Evolutionary conservation across 2,329 filamentous ascomycete genomes (phyloP).

Genomic region (Colletotrichum agaves): DNA sequence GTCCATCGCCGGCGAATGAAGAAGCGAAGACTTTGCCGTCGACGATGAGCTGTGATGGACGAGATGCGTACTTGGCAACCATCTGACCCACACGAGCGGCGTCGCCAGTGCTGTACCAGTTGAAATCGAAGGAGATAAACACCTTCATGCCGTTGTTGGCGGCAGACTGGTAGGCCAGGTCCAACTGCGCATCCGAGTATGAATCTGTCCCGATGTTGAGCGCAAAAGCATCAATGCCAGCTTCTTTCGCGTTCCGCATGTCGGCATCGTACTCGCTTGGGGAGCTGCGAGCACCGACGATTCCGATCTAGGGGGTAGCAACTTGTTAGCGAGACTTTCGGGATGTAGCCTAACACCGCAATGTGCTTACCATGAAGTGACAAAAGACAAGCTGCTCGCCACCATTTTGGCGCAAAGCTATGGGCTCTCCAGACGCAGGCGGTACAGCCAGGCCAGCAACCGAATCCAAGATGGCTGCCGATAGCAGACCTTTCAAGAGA

Average conservation of each 20-base stretch:
- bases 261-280: constrained; percentile 58
- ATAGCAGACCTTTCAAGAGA: not conserved
- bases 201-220: constrained; percentile 60
- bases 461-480: not conserved
- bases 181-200: constrained; percentile 58
- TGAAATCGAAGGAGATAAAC: constrained; percentile 68
- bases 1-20: constrained; percentile 61
- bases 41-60: constrained; percentile 59
- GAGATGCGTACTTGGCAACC: constrained; percentile 56
- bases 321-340: not conserved
- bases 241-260: constrained; percentile 55
- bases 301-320: constrained; percentile 54
- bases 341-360: no score
- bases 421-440: not conserved
- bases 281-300: constrained; percentile 54
- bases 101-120: constrained; percentile 54
- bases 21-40: constrained; percentile 63
- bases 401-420: not conserved
- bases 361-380: constrained; percentile 53
- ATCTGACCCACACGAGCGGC: constrained; percentile 55
- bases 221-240: constrained; percentile 58
- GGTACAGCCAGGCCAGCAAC: not conserved
- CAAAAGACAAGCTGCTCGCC: constrained; percentile 49
- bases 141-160: constrained; percentile 60
- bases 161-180: constrained; percentile 60